A percentile compares a stretch with the other conserved stretches of the same genome.
phyloP scores from a whole-genome alignment of 225 moss, liverwort and hornwort genomes.

The Antitrichia curtipendula region DNA sequence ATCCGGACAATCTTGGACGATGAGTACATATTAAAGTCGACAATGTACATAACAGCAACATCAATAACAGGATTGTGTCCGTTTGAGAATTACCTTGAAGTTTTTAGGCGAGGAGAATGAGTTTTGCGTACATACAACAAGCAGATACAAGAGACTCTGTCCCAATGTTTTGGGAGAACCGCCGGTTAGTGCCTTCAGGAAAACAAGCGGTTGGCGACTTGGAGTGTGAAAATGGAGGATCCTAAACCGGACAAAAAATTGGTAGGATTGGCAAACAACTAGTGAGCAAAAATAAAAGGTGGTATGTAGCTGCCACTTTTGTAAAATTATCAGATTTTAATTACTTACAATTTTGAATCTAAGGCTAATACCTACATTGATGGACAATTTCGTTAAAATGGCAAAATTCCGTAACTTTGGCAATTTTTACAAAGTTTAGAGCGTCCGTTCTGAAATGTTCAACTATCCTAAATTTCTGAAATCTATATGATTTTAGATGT shows the following conservation, averaged over 20 bases:
- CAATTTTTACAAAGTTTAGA: too few species aligned
- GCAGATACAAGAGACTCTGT: not conserved
- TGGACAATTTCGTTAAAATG: too few species aligned
- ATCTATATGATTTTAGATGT: too few species aligned
- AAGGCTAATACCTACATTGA: too few species aligned
- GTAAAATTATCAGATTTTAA: not conserved
- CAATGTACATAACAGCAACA: not conserved
- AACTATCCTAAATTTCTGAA: too few species aligned
- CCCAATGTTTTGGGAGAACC: not conserved
- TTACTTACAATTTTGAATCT: not conserved
- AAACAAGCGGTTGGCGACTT: not conserved
- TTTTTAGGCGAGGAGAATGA: not conserved
- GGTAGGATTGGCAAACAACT: not conserved
- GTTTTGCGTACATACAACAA: not conserved
- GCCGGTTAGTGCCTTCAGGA: fast-evolving
- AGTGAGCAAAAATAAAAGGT: not conserved
- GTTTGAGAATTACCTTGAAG: not conserved
- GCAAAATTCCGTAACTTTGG: too few species aligned
- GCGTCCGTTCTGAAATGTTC: too few species aligned
- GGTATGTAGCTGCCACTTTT: not conserved
- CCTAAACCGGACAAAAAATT: not conserved
- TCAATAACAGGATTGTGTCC: not conserved
- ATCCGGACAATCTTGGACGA: not conserved
- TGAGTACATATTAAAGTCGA: not conserved
- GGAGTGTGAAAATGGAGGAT: not conserved